phyloP scores from a whole-genome alignment of 139 green algal genomes.

The Chlorokybus atmophyticus region DNA sequence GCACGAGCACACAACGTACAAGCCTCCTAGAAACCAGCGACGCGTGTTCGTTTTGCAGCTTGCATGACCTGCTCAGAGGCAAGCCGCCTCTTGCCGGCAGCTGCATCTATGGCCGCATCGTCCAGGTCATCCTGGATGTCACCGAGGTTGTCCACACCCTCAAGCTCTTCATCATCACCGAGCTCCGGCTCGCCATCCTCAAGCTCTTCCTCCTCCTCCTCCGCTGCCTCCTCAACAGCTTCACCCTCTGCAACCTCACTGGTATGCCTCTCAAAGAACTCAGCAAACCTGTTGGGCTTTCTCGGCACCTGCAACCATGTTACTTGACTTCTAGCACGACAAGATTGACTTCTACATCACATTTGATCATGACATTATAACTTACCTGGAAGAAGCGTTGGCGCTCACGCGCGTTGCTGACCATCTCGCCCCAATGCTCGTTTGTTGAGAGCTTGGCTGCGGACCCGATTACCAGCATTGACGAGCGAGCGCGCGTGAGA shows the following conservation, averaged over 20 bases:
- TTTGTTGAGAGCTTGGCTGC: slow-evolving; percentile 38
- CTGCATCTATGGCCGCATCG: no score
- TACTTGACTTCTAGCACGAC: background rate
- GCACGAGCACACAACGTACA: no score
- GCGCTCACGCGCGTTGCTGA: slow-evolving; percentile 20
- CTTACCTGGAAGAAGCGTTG: slow-evolving; percentile 18
- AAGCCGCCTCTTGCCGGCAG: no score
- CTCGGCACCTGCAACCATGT: background rate
- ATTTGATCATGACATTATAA: slow-evolving; percentile 18
- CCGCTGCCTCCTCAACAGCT: slow-evolving; percentile 1
- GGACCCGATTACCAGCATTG: slow-evolving; percentile 58
- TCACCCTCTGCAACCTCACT: slow-evolving; percentile 7
- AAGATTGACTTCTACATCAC: slow-evolving; percentile 6
- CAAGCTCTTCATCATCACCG: slow-evolving; percentile 5
- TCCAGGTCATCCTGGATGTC: no score
- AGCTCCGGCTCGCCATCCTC: slow-evolving; percentile 4
- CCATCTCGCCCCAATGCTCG: slow-evolving; percentile 36
- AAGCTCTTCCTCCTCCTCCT: background rate
- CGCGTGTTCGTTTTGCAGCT: no score
- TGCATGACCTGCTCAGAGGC: no score
- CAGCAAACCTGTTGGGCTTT: background rate
- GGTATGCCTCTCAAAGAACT: background rate
- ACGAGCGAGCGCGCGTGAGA: slow-evolving; percentile 62
- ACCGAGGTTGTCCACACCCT: no score
- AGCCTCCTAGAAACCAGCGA: no score